These are phyloP conservation scores for Pulveroboletus frians DNA, from an alignment of 768 basidiomycete species.

Conservation along the genomic window DNA sequence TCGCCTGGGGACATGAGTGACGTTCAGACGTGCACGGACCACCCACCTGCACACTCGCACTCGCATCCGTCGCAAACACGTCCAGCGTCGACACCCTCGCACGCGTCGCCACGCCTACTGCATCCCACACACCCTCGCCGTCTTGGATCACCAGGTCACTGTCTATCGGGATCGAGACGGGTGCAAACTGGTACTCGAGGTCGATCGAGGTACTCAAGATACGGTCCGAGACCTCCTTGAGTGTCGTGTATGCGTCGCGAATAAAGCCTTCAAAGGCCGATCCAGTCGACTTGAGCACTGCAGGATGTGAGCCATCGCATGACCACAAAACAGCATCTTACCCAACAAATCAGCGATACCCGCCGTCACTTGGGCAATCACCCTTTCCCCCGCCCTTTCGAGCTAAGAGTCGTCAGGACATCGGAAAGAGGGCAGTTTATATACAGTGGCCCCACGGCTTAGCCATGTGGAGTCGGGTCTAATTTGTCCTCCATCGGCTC, in stretches of 20 bases:
- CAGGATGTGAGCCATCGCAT: not conserved
- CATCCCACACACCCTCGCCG: slow-evolving; percentile 56
- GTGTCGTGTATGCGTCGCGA: slow-evolving; percentile 85
- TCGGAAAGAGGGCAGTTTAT: too few relatives aligned
- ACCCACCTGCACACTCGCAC: slow-evolving; percentile 85
- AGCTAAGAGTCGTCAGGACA: too few relatives aligned
- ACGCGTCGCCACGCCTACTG: slow-evolving; percentile 42
- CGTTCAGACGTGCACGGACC: too few relatives aligned
- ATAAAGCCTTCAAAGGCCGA: slow-evolving; percentile 80
- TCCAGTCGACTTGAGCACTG: slow-evolving; percentile 87
- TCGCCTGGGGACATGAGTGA: too few relatives aligned
- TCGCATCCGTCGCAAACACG: slow-evolving; percentile 81
- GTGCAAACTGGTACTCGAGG: slow-evolving; percentile 59
- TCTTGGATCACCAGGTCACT: too few relatives aligned
- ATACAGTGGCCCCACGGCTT: slow-evolving; percentile 24
- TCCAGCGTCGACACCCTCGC: slow-evolving; percentile 69
- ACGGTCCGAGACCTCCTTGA: slow-evolving; percentile 77
- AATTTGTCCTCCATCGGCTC: slow-evolving; percentile 14
- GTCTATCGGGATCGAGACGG: too few relatives aligned
- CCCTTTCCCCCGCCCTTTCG: slow-evolving; percentile 65
- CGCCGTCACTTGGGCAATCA: slow-evolving; percentile 56
- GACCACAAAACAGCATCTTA: too few relatives aligned
- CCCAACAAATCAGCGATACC: slow-evolving; percentile 81
- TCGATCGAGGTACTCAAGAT: slow-evolving; percentile 89
- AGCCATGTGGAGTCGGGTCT: slow-evolving; percentile 18